These are phyloP conservation scores for Paulownia fortunei DNA, from an alignment of 257 asterid species.

Conservation along the genomic window DNA sequence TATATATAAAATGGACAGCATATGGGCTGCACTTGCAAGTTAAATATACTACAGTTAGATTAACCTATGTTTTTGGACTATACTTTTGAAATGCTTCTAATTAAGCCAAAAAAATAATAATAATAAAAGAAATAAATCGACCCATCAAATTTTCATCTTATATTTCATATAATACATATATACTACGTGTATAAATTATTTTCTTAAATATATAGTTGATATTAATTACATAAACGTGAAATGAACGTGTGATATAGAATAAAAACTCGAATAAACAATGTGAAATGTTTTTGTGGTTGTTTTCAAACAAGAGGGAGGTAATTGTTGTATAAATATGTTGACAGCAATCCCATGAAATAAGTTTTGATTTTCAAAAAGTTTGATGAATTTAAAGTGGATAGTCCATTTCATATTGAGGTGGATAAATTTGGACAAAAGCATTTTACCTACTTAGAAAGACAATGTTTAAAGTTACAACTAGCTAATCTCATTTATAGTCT, in stretches of 20 bases:
- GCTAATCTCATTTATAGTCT: neutral
- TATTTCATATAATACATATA: too few species aligned
- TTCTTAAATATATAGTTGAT: too few species aligned
- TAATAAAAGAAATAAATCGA: neutral
- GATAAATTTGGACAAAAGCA: neutral
- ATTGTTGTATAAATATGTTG: neutral
- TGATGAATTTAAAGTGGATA: neutral
- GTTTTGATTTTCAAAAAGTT: neutral
- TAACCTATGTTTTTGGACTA: neutral
- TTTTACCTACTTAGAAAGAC: neutral
- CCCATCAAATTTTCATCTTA: neutral
- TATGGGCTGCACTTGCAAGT: constrained; percentile 16
- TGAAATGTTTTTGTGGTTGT: neutral
- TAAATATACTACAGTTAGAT: neutral
- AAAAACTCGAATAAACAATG: too few species aligned
- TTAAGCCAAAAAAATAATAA: neutral
- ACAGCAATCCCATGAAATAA: neutral
- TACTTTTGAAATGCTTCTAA: neutral
- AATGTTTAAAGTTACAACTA: neutral
- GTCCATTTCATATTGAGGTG: neutral
- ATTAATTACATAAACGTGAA: too few species aligned
- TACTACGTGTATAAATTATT: too few species aligned
- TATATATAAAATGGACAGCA: neutral
- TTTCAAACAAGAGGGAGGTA: neutral
- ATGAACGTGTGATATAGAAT: too few species aligned